Conservation (phyloP, 805 yeast species). For the Myxozyma sirexii region DNA sequence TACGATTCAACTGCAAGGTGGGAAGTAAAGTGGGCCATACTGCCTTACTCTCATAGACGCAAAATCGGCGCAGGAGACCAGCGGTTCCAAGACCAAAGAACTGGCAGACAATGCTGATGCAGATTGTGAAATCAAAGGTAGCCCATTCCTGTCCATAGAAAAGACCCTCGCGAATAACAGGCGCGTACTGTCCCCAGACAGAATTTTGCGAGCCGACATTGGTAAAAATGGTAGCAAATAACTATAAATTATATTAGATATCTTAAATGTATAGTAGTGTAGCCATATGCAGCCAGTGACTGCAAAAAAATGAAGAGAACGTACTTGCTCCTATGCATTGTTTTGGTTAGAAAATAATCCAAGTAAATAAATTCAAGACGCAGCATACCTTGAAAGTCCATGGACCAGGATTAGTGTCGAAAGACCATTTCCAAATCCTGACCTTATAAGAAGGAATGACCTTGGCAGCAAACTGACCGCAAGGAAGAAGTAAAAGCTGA, state of each 20-base stretch:
- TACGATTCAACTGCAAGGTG: constrained; percentile 47
- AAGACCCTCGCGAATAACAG: constrained; percentile 26
- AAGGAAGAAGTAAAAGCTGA: constrained; percentile 61
- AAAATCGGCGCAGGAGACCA: constrained; percentile 61
- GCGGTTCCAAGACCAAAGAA: constrained; percentile 70
- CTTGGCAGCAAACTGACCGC: constrained; percentile 53
- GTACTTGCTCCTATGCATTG: not conserved
- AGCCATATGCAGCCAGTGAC: too few relatives aligned
- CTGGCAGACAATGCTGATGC: constrained; percentile 58
- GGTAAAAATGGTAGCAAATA: constrained; percentile 55
- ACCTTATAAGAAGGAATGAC: constrained; percentile 52
- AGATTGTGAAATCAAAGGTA: constrained; percentile 54
- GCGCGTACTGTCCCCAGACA: constrained; percentile 32
- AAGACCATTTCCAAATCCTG: constrained; percentile 46
- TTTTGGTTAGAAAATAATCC: not conserved
- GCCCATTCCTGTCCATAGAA: constrained; percentile 45
- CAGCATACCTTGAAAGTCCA: constrained; percentile 52
- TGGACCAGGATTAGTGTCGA: constrained; percentile 62
- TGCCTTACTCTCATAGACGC: constrained; percentile 59
- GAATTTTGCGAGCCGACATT: constrained; percentile 29
- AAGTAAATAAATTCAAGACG: not conserved
- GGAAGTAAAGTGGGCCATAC: constrained; percentile 67
- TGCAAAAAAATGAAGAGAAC: not conserved
- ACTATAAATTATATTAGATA: constrained; percentile 54
- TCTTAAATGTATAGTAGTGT: constrained; percentile 4